A percentile compares a stretch with the other conserved stretches of the same genome.
Conservation (phyloP, 257 asterid species). For the Solanum tarapatanum region DNA sequence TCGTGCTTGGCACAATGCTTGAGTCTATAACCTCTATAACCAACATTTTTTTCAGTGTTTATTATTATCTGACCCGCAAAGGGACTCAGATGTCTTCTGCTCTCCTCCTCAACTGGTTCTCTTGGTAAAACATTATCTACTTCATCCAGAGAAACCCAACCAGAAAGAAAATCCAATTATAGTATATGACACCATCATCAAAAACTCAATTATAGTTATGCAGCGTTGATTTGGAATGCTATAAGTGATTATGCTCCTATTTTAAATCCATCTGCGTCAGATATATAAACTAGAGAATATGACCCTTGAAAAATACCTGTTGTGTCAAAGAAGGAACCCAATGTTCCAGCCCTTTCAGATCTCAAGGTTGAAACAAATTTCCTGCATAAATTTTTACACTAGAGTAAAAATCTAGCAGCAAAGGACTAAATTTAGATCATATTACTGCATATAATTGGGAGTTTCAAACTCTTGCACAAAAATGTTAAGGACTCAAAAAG, state of each 20-base stretch:
- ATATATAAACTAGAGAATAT: neutral
- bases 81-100: neutral
- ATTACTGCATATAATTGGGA: neutral
- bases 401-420: neutral
- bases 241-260: neutral
- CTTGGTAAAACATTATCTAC: neutral
- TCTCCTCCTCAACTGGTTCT: neutral
- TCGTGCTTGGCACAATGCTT: neutral
- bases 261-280: neutral
- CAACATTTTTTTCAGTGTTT: neutral
- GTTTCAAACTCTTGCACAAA: neutral
- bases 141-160: neutral
- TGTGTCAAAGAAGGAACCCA: slow-evolving; percentile 63
- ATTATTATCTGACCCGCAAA: neutral
- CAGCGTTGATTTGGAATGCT: neutral
- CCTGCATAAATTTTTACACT: slow-evolving; percentile 40
- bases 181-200: neutral
- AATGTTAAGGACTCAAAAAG: neutral
- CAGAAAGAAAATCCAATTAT: neutral
- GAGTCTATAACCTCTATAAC: neutral
- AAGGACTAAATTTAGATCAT: neutral
- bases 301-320: slow-evolving; percentile 41
- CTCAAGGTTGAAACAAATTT: slow-evolving; percentile 84
- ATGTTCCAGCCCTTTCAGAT: slow-evolving; percentile 55
- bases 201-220: neutral